Evolutionary conservation across 2,329 filamentous ascomycete species (phyloP).

Genomic region (Fusarium sp.): DNA sequence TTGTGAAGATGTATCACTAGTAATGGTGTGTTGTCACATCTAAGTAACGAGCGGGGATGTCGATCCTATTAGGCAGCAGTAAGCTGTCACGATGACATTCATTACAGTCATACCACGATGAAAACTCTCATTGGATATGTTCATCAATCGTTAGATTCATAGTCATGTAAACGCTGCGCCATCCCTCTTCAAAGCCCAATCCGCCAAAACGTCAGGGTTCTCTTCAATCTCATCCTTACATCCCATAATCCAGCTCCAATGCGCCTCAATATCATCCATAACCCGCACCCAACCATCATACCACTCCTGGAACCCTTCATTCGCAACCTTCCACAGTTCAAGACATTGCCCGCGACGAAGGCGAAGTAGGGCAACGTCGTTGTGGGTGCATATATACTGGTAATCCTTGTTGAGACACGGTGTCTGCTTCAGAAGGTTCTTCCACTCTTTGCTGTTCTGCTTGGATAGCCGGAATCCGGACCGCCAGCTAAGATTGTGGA

Average conservation of each 20-base stretch:
- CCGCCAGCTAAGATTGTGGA: accelerated
- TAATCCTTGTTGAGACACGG: neutral
- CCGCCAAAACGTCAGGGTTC: slow-evolving; percentile 14
- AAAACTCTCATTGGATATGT: no score
- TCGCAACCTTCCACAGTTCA: neutral
- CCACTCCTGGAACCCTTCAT: slow-evolving; percentile 6
- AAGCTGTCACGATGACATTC: no score
- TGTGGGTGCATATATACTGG: neutral
- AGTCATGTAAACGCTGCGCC: slow-evolving; percentile 11
- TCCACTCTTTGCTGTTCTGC: neutral
- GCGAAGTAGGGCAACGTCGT: slow-evolving; percentile 7
- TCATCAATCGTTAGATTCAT: neutral
- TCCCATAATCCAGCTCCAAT: slow-evolving; percentile 24
- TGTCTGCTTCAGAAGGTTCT: neutral
- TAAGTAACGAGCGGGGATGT: no score
- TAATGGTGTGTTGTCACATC: no score
- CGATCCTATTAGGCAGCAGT: no score
- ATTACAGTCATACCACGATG: no score
- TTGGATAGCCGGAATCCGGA: neutral
- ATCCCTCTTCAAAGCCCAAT: slow-evolving; percentile 27
- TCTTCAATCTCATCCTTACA: slow-evolving; percentile 14
- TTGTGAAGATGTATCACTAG: no score
- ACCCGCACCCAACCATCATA: neutral
- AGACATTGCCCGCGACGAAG: slow-evolving; percentile 5
- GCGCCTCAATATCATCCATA: slow-evolving; percentile 3